phyloP scores from a whole-genome alignment of 192 early-diverging fungal species.

The Coemansia sp. region DNA sequence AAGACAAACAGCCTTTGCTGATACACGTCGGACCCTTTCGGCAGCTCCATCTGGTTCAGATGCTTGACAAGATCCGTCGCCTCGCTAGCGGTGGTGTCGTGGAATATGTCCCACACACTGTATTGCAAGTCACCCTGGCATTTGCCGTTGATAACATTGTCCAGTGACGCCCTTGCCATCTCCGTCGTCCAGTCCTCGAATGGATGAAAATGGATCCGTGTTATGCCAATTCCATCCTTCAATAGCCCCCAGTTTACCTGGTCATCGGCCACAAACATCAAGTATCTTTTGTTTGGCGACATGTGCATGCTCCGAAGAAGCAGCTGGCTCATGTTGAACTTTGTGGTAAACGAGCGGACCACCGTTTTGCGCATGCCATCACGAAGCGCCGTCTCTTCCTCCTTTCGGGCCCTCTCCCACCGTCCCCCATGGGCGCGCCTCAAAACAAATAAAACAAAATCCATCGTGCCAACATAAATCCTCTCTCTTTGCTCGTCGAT shows the following conservation, averaged over 20 bases:
- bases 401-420: conserved; percentile 16
- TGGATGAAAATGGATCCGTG: conserved; percentile 47
- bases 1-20: conserved; percentile 30
- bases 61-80: conserved; percentile 10
- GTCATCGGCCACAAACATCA: conserved; percentile 46
- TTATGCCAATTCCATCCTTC: conserved; percentile 25
- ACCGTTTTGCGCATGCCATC: conserved; percentile 39
- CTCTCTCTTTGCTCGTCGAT: conserved; percentile 26
- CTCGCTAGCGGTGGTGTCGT: conserved; percentile 7
- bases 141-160: conserved; percentile 7
- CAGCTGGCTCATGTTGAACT: conserved; percentile 41
- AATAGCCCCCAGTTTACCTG: conserved; percentile 37
- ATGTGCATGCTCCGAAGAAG: conserved; percentile 35
- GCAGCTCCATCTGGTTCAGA: conserved; percentile 15
- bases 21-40: conserved; percentile 10
- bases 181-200: conserved; percentile 32
- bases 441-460: conserved; percentile 35
- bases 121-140: conserved; percentile 32
- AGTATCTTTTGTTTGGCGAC: conserved; percentile 33
- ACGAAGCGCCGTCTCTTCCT: conserved; percentile 23
- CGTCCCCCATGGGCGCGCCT: not conserved
- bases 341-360: conserved; percentile 46
- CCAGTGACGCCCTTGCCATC: conserved; percentile 10
- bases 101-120: conserved; percentile 34
- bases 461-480: conserved; percentile 32